Evolutionary conservation across 2,329 filamentous ascomycete species (phyloP), one percentile per base, ranked within the genome.

Genomic region (Diplodia mutila): DNA sequence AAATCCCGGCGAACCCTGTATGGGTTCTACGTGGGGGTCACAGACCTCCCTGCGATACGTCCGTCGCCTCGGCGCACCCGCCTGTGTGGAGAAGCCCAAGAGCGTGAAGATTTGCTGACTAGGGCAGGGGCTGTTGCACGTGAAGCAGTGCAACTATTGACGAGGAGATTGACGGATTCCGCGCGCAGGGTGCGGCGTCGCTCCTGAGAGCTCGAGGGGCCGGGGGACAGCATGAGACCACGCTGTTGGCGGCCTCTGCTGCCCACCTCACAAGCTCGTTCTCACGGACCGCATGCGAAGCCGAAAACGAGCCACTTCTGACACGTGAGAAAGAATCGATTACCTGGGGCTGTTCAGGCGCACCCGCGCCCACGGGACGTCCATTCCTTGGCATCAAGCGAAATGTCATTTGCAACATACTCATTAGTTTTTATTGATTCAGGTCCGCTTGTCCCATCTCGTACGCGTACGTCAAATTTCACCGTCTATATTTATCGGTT

Each of bases 81-180:
- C 59, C 59, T 63, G 42, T 63, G 59, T 63, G 59, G 59, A 63
- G 59, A 51, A 63, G 59, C 46, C 59, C 59, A 37, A 63, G 59
- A 63, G 49, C 59, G 59, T 63, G 59, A 63, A 63, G 59, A 63
- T 63, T 51, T 37, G 59, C 59, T 63, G 59, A 63, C 59, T 51
- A 63, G 59, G 46, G 32, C 59, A 63, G 59, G 59, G 59, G 59
- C 23, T 63, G 46, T 39, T 32, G 42, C 29, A 51, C 59, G 42
- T 51, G 42, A 25, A 63, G 34, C 27, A 11, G 46, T 51, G 59
- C 59, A 63, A 51, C 27, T 63, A 37, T 63, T 63, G 59, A 51
- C 59, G 59, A 63, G 46, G 49, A 51, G 59, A 63, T 63, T 63
- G 59, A 63, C 59, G 59, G 59, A 63, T 63, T 48, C 59, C 29